A percentile compares a stretch with the other conserved stretches of the same genome.
These are phyloP conservation scores for Apophysomyces elegans DNA, from an alignment of 371 early-diverging fungal genomes.

Conservation along the genomic window DNA sequence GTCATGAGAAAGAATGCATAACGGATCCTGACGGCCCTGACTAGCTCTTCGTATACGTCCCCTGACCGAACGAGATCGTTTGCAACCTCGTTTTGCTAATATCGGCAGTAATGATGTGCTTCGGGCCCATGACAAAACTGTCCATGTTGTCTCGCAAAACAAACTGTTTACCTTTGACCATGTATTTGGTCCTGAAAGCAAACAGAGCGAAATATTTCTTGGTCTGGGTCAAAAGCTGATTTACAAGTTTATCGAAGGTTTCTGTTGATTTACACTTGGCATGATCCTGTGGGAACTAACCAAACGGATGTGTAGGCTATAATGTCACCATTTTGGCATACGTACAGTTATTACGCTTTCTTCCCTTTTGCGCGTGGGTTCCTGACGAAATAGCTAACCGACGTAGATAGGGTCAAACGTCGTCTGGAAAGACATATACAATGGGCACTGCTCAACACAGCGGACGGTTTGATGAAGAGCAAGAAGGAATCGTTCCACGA, in stretches of 20 bases:
- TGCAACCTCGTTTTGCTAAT: conserved; percentile 48
- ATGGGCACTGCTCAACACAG: conserved; percentile 94
- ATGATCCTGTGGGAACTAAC: neutral
- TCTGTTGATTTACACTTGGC: neutral
- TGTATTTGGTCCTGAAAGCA: conserved; percentile 47
- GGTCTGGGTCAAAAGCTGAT: conserved; percentile 40
- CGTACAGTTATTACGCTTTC: conserved; percentile 51
- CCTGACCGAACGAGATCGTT: conserved; percentile 48
- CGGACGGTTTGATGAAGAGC: conserved; percentile 52
- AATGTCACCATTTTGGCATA: conserved; percentile 98
- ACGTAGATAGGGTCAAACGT: conserved; percentile 77
- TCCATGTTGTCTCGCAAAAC: conserved; percentile 47
- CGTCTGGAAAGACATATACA: conserved; percentile 98
- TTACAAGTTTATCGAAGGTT: conserved; percentile 53
- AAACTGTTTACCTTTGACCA: conserved; percentile 53
- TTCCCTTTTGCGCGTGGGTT: conserved; percentile 27
- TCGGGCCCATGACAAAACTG: conserved; percentile 41
- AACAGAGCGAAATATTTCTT: conserved; percentile 46
- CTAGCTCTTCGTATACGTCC: conserved; percentile 52
- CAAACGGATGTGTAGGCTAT: conserved; percentile 62
- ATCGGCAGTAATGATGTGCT: conserved; percentile 36
- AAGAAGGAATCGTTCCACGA: conserved; percentile 89
- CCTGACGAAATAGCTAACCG: neutral
- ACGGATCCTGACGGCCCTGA: neutral
- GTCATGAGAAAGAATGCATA: neutral